Evolutionary conservation across 345 rosid genomes (phyloP).

Genomic region (Moricandia arvensis): DNA sequence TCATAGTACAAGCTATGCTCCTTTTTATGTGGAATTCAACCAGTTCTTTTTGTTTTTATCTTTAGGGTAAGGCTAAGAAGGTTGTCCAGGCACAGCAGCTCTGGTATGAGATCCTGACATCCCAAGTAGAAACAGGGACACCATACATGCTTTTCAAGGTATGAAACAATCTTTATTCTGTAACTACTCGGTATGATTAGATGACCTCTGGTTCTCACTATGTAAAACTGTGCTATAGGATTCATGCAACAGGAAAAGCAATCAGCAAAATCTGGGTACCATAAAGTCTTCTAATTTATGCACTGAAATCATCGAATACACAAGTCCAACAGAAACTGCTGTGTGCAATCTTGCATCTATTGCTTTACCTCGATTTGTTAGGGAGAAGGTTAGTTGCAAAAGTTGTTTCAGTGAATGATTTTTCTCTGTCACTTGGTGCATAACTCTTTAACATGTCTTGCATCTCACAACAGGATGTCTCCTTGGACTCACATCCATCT

Average conservation of each 20-base stretch:
- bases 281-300: constrained; percentile 92
- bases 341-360: constrained; percentile 96
- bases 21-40: not conserved
- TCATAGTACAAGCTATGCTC: not conserved
- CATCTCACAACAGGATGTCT: constrained; percentile 49
- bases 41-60: not conserved
- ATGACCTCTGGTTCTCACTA: not conserved
- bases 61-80: constrained; percentile 86
- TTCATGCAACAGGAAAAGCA: constrained; percentile 85
- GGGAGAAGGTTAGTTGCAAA: constrained; percentile 61
- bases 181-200: not conserved
- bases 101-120: constrained; percentile 80
- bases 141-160: constrained; percentile 99
- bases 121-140: constrained; percentile 98
- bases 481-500: constrained; percentile 70
- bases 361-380: constrained; percentile 81
- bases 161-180: not conserved
- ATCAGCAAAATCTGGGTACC: constrained; percentile 94
- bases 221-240: constrained; percentile 48
- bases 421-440: not conserved
- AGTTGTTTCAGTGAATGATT: not conserved
- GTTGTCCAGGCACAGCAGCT: constrained; percentile 81
- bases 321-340: constrained; percentile 92
- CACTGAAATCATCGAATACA: constrained; percentile 85
- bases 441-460: not conserved